Evolutionary conservation across 176 grass and related monocot genomes (phyloP).

Genomic region (Eremochloa ophiuroides): DNA sequence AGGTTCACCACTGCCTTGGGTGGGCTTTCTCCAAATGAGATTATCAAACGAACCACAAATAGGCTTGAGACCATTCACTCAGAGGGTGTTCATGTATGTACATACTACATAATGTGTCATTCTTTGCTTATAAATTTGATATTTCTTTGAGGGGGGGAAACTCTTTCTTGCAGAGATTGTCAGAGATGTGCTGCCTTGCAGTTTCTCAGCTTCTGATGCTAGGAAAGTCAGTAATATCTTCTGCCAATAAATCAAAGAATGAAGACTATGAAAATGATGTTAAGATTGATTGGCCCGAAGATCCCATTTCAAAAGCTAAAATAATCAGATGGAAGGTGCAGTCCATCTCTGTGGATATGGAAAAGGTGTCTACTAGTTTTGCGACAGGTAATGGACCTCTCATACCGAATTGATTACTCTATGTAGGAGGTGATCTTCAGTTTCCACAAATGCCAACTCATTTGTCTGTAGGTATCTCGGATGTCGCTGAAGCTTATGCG

Average conservation of each 20-base stretch:
- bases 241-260: constrained; percentile 52
- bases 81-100: constrained; percentile 89
- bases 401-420: neutral
- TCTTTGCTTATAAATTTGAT: constrained; percentile 16
- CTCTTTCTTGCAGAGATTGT: constrained; percentile 62
- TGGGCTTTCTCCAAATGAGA: constrained; percentile 82
- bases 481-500: constrained; percentile 75
- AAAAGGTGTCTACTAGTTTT: constrained; percentile 83
- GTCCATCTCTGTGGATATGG: constrained; percentile 67
- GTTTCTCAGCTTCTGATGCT: constrained; percentile 84
- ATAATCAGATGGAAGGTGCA: constrained; percentile 85
- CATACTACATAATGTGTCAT: constrained; percentile 17
- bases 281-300: constrained; percentile 92
- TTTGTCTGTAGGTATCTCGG: constrained; percentile 66
- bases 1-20: constrained; percentile 75
- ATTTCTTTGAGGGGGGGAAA: constrained; percentile 13
- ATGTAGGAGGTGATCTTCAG: neutral
- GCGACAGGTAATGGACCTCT: constrained; percentile 50
- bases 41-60: constrained; percentile 80
- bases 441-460: neutral
- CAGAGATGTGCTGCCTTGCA: constrained; percentile 90
- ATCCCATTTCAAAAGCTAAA: constrained; percentile 78
- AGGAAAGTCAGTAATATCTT: constrained; percentile 81
- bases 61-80: constrained; percentile 94
- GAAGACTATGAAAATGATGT: constrained; percentile 54